Base-by-base conservation (phyloP, 345 rosid species). In the Clarkia xantiana region DNA sequence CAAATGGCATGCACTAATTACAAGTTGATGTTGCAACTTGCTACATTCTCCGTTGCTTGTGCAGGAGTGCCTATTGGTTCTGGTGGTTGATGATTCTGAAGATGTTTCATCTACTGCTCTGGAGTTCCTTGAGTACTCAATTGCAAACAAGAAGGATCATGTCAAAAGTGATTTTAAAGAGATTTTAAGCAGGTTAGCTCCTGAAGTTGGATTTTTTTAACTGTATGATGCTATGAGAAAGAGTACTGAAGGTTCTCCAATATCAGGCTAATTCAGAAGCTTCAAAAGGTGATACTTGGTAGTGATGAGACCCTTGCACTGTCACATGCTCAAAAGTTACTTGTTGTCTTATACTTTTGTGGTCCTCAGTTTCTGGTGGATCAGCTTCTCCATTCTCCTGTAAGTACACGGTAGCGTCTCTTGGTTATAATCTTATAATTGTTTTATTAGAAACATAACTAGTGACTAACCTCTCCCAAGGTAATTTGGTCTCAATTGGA, bases 11-110 rank as follows among this genome's bases (percentile, higher is more conserved):
- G 36, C 36, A 29, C 36, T 29, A 29, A 10, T 10, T 29, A 29
- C 4, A 29, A 29, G 9, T 29, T 29, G 36, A 29, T 29, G 36
- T 29, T 29, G 36, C 36, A 29, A 29, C 36, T 3, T 5, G 36
- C 29, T 2, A 23, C 14, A 7, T 51, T 18, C 23, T 11, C 6
- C 45, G 38, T 52, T 47, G 56, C 47, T 65, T 44, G 47, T 79
- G 77, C 77, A 90, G 96, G 98, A 91, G 66, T 83, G 98, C 61
- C 59, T 79, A 19, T 86, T 76, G 54, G 77, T 76, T 62, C 64
- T 86, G 74, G 79, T 73, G 62, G 77, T 81, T 61, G 98, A 86
- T 78, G 93, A 79, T 40, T 75, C 68, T 25, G 73, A 75, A 62
- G 89, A 78, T 54, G 76, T 91, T 46, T 78, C 86, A 45, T 52